Evolutionary conservation across 1,284 basidiomycete species (phyloP), one percentile per base, ranked within the genome.

Genomic region (Ceratobasidium sp.): DNA sequence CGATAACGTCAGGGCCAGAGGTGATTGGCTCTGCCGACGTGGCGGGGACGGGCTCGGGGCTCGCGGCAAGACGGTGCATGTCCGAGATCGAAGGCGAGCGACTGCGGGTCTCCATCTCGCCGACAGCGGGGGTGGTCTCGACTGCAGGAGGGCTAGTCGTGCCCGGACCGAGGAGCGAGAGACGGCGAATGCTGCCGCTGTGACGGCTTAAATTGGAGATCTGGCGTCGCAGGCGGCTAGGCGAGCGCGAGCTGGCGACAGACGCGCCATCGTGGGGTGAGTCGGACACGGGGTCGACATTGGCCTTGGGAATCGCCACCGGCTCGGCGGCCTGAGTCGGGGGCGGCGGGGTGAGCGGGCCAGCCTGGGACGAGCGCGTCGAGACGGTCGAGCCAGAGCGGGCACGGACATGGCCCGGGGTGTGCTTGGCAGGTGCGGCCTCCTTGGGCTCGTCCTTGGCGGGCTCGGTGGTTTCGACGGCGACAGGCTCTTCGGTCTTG

Each of bases 241-340:
- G 67, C 25, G 67, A 71, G 25, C 56, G 67, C 40, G 67, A 71
- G 18, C 53, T 58, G 33, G 56, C 67, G 33, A 71, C 33, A 14
- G 67, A 71, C 14, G 67, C 56, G n/a, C 67, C 67, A n/a, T 71
- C 67, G 42, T 60, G 67, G 9, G 67, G 56, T 44, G 66, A 69
- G 42, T 71, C 67, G 33, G 67, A 16, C 11, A 30, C 12, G 33
- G 53, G 66, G 42, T 71, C 67, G 16, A 42, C 60, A 8, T 71
- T 56, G 16, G 67, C 44, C 56, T 71, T 71, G 67, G 67, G 28
- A 25, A 60, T 60, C 18, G 56, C 3, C 3, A 46, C 33, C 14
- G 67, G 67, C 46, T 71, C 67, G 44, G 56, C 56, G 23, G 48
- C 21, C 21, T 56, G 66, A 23, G 16, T 40, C 28, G 38, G n/a